Evolutionary conservation across 257 asterid genomes (phyloP), one percentile per base, ranked within the genome.

Genomic region (Echium plantagineum): DNA sequence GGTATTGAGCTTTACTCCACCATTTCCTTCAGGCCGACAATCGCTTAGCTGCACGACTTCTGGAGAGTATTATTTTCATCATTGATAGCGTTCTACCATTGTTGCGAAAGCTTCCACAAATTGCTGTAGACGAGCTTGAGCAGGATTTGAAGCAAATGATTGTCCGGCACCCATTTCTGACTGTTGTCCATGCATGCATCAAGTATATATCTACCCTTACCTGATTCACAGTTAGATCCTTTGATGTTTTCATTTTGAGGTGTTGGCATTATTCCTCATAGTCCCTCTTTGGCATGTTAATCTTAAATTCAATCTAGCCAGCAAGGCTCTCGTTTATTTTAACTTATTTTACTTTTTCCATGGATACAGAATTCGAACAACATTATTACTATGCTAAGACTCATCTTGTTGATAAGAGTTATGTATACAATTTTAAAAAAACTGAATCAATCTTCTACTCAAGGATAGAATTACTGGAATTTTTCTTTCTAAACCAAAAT

Each of bases 111-210:
- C 87, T 86, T 77, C 85, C 98, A 64, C 80, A 73, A 63, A 84
- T 63, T 70, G 83, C 89, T 52, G 75, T 75, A 65, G 95, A 86
- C 66, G 98, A 93, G 64, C 94, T 93, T 65, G 96, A 93, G 75
- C 97, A 84, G 74, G 98, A 93, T 77, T 74, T 93, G 62, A 93
- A 86, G 81, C 96, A 93, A 73, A 89, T 93, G 97, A 93, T 93
- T 58, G 98, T 86, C 74, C 90, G 98, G 35, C 98, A 89, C 80
- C 85, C 98, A 61, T 93, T 89, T 80, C 82, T 93, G 76, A 83
- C 93, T 60, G 97, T 93, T 72, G 96, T 93, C 72, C 98, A 93
- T 77, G 89, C 97, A 17, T 85, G 97, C 83, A 93, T 93, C 78
- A 93, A 80, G 98, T 89, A 86, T 31, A 26, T 65, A 42, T 61